phyloP scores from a whole-genome alignment of 768 basidiomycete species.

The Hypholoma sublateritium region DNA sequence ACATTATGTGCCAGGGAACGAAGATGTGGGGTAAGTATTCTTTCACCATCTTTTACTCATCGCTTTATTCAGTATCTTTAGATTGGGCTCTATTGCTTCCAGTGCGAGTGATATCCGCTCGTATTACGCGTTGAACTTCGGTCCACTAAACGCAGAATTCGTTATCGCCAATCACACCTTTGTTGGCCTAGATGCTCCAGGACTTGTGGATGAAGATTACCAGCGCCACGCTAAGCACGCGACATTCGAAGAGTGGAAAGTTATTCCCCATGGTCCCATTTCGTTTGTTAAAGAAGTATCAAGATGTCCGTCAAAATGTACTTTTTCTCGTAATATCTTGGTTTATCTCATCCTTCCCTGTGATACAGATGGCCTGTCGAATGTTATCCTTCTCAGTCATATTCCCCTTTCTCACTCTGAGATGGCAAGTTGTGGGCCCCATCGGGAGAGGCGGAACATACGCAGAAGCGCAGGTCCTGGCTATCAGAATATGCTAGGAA shows the following conservation, averaged over 20 bases:
- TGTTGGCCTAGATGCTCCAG: conserved; percentile 72
- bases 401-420: conserved; percentile 83
- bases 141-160: conserved; percentile 63
- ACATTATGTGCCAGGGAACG: conserved; percentile 78
- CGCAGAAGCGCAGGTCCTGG: conserved; percentile 76
- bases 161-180: conserved; percentile 69
- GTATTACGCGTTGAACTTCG: conserved; percentile 64
- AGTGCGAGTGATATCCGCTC: conserved; percentile 54
- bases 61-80: conserved; percentile 19
- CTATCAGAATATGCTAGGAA: conserved; percentile 81
- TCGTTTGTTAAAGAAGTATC: conserved; percentile 55
- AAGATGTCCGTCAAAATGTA: conserved; percentile 29
- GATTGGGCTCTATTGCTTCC: conserved; percentile 53
- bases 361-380: conserved; percentile 32
- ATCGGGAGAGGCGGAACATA: conserved; percentile 72
- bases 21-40: conserved; percentile 64
- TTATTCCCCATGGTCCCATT: conserved; percentile 52
- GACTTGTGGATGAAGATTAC: conserved; percentile 84
- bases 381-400: conserved; percentile 76
- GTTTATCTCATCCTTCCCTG: background rate
- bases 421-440: conserved; percentile 71
- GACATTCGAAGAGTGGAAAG: conserved; percentile 55
- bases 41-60: background rate
- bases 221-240: conserved; percentile 49
- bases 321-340: too few relatives aligned